phyloP scores from a whole-genome alignment of 1,139 yeast genomes.

The Meyerozyma athensensis region DNA sequence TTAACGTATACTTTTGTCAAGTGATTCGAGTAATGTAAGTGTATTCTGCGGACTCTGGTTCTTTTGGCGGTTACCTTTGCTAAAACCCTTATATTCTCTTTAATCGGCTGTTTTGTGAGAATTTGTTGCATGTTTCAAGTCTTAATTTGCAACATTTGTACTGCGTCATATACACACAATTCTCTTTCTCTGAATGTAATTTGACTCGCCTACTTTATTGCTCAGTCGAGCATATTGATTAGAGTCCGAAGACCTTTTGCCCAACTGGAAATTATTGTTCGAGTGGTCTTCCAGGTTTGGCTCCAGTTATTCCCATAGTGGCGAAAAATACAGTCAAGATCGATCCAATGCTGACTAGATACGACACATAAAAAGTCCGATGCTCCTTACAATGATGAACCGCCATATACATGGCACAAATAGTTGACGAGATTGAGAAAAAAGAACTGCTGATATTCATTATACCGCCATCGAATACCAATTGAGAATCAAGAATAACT shows the following conservation, averaged over 20 bases:
- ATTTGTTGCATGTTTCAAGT: not conserved
- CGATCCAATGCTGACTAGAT: not conserved
- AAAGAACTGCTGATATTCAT: conserved; percentile 1
- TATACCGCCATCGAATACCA: not conserved
- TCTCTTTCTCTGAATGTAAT: conserved; percentile 1
- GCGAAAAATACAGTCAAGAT: not conserved
- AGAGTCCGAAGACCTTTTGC: not conserved
- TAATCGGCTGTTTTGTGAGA: not conserved
- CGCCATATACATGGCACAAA: not conserved
- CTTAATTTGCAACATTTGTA: not conserved
- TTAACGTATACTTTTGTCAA: not conserved
- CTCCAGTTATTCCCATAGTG: conserved; percentile 1
- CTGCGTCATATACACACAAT: not conserved
- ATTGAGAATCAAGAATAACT: not conserved
- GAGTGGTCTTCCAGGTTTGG: not conserved
- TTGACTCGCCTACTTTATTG: not conserved
- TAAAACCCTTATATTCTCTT: not conserved
- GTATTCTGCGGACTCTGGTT: conserved; percentile 1
- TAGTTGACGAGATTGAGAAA: not conserved
- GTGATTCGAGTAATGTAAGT: not conserved
- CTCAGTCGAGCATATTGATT: not conserved
- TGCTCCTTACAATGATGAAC: not conserved
- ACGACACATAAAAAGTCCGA: not conserved
- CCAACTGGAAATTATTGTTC: not conserved
- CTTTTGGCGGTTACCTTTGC: not conserved